Evolutionary conservation across 495 filamentous ascomycete genomes (phyloP).

Genomic region (Trichoderma parareesei): DNA sequence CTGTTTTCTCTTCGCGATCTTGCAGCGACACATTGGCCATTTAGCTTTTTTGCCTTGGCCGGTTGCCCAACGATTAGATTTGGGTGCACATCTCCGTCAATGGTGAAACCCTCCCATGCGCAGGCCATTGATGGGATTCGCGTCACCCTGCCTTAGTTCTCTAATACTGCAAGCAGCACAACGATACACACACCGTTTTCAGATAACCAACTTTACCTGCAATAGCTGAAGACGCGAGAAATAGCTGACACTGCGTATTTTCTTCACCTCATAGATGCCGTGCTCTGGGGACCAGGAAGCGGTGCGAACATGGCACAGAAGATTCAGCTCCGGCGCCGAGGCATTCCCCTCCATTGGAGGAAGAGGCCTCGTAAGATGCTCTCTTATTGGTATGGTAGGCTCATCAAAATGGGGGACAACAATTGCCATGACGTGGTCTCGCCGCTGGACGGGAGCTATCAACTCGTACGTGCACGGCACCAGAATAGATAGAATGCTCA

Average conservation of each 20-base stretch:
- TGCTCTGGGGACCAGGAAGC: neutral
- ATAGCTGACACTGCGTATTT: neutral
- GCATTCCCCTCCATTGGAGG: neutral
- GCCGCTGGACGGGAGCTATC: too few relatives aligned
- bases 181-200: neutral
- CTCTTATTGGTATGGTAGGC: too few relatives aligned
- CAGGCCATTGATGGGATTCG: neutral
- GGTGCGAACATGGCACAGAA: neutral
- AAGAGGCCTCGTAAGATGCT: neutral
- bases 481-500: too few relatives aligned
- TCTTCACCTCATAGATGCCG: too few relatives aligned
- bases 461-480: too few relatives aligned
- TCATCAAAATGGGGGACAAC: too few relatives aligned
- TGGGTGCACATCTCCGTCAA: slow-evolving; percentile 10
- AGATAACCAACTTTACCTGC: neutral
- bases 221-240: neutral
- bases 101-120: slow-evolving; percentile 4
- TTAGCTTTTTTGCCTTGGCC: neutral
- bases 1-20: neutral
- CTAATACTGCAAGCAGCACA: neutral
- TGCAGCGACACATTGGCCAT: neutral
- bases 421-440: too few relatives aligned
- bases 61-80: slow-evolving; percentile 3
- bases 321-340: neutral
- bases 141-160: neutral